Evolutionary conservation across 352 stramenopile species (phyloP), one percentile per base, ranked within the genome.

Genomic region (Phytophthora constricta): DNA sequence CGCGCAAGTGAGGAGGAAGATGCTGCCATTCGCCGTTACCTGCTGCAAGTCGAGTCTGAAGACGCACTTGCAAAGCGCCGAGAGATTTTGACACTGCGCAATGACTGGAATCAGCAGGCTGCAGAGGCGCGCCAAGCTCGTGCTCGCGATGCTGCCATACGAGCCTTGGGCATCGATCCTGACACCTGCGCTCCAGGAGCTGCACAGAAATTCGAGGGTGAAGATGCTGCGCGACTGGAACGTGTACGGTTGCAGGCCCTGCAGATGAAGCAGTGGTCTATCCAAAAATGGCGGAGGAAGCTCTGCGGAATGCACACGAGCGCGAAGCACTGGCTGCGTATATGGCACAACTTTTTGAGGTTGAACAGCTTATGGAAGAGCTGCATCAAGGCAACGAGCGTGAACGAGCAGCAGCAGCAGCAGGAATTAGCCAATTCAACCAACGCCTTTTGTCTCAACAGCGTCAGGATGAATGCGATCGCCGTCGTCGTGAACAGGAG

Each of bases 1-100:
- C 74, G 82, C 11, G 76, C 41, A 0, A 76, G 63, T 14, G 67
- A 86, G 47, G 79, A 91, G 4, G 84, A 92, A 59, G 76, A 82
- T 48, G 79, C 82, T 43, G 69, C 73, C n/a, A 92, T 94, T 26
- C 77, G 84, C 23, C 79, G 81, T 16, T 92, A 92, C 63, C 53
- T 94, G 74, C 65, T 91, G n/a, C 84, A 92, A 41, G 72, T 94
- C 45, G 86, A 93, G 62, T 89, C 83, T 0, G 80, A 93, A 34
- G 82, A 92, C 23, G 82, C 80, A 19, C 59, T 86, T 9, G 81
- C 77, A 13, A 84, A 80, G 58, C 82, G 82, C 23, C 76, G 85
- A 20, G 84, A 94, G 62, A 23, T 89, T 26, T 46, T 89, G 25
- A 90, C 81, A 27, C 70, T 94, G 33, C 76, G 78, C 16, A 90